Evolutionary conservation across 2,329 filamentous ascomycete species (phyloP).

Genomic region (Alternaria brassicae): DNA sequence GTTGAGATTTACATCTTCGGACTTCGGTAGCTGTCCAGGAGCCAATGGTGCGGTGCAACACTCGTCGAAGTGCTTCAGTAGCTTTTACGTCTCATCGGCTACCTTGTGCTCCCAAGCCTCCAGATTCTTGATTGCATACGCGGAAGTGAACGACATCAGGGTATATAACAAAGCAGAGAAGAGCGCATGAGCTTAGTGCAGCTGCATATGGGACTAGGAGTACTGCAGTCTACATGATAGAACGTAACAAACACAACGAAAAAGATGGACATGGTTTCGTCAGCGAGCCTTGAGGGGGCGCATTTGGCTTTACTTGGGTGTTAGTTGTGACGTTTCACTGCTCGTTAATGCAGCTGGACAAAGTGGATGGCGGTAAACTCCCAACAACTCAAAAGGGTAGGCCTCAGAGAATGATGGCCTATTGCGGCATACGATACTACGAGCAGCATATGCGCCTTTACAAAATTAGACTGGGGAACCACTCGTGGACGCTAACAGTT

Average conservation of each 20-base stretch:
- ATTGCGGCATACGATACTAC: neutral
- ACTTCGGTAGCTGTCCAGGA: conserved; percentile 28
- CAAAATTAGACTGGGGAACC: neutral
- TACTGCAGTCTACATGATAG: conserved; percentile 23
- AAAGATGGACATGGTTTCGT: neutral
- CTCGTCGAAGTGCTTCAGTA: conserved; percentile 56
- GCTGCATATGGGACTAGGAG: conserved; percentile 33
- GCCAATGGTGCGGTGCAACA: conserved; percentile 51
- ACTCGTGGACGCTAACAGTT: neutral
- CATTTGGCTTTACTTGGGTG: conserved; percentile 19
- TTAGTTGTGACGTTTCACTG: neutral
- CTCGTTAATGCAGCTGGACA: conserved; percentile 1
- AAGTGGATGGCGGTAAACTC: neutral
- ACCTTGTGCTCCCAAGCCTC: conserved; percentile 60
- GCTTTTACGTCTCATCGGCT: conserved; percentile 57
- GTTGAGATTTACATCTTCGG: conserved; percentile 57
- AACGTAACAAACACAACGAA: conserved; percentile 1
- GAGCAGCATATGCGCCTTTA: neutral
- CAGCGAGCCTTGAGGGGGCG: neutral
- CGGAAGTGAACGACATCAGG: conserved; percentile 54
- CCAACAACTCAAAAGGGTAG: conserved; percentile 8
- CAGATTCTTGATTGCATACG: conserved; percentile 6
- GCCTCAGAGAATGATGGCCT: conserved; percentile 20
- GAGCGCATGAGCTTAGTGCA: conserved; percentile 28
- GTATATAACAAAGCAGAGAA: conserved; percentile 51